Evolutionary conservation across 2,329 filamentous ascomycete species (phyloP).

Genomic region (Graphiopsis chlorocephala): DNA sequence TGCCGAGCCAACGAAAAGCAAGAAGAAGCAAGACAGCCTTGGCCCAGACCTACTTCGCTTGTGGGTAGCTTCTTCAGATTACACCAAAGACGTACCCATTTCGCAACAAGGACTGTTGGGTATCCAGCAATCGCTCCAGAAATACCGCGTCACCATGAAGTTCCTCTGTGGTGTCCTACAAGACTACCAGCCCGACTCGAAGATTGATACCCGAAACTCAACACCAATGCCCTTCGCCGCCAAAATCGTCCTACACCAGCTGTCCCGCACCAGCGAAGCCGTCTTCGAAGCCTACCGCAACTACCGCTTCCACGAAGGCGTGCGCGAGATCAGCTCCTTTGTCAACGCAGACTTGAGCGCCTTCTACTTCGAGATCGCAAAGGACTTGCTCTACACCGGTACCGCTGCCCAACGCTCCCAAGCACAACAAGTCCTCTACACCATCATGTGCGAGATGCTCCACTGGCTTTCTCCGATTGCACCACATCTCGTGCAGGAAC

Average conservation of each 20-base stretch:
- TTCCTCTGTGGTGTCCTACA: constrained; percentile 73
- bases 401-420: constrained; percentile 60
- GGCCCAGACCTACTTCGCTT: constrained; percentile 84
- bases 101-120: constrained; percentile 73
- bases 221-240: constrained; percentile 1
- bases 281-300: constrained; percentile 65
- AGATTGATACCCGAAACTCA: constrained; percentile 45
- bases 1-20: constrained; percentile 8
- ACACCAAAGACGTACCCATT: constrained; percentile 81
- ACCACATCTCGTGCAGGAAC: constrained; percentile 82
- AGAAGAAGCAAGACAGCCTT: constrained; percentile 42
- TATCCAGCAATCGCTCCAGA: constrained; percentile 73
- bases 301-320: constrained; percentile 79
- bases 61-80: constrained; percentile 91
- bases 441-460: constrained; percentile 69
- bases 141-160: constrained; percentile 86
- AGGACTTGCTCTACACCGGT: constrained; percentile 88
- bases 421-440: constrained; percentile 56
- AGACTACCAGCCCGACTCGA: constrained; percentile 45
- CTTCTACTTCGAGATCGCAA: constrained; percentile 90
- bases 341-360: constrained; percentile 79
- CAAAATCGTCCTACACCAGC: constrained; percentile 69
- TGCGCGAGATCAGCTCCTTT: constrained; percentile 74
- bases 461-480: constrained; percentile 78
- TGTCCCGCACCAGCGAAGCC: constrained; percentile 62